A percentile compares a stretch with the other conserved stretches of the same genome.
phyloP scores from a whole-genome alignment of 2,329 filamentous ascomycete genomes.

The Penicillium sp. region DNA sequence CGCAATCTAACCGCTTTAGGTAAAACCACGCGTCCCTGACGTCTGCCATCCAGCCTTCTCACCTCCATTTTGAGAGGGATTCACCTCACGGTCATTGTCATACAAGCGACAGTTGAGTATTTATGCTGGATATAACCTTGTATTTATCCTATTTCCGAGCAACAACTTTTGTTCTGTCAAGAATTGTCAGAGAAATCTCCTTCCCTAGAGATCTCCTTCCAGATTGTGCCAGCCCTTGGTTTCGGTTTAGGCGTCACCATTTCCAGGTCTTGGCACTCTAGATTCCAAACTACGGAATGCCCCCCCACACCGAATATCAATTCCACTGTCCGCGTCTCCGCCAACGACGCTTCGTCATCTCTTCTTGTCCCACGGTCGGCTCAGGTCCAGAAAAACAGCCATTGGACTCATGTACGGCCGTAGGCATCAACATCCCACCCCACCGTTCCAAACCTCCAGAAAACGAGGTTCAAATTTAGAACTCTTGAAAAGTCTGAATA shows the following conservation, averaged over 20 bases:
- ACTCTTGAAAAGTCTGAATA: background rate
- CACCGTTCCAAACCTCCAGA: background rate
- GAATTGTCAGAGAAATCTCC: background rate
- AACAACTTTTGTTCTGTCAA: background rate
- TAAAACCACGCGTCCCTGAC: constrained; percentile 14
- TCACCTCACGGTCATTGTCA: background rate
- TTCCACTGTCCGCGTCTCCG: background rate
- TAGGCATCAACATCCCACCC: constrained; percentile 9
- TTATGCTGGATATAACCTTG: background rate
- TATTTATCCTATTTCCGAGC: background rate
- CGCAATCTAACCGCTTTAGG: background rate
- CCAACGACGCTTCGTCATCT: background rate
- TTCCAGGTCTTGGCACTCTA: constrained; percentile 12
- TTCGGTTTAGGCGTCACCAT: constrained; percentile 18
- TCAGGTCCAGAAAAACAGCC: background rate
- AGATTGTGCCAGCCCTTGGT: background rate
- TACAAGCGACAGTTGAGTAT: background rate
- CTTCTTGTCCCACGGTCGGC: background rate
- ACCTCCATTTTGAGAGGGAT: background rate
- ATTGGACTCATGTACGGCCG: background rate
- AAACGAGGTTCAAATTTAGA: background rate
- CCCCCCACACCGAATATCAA: background rate
- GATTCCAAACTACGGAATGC: background rate
- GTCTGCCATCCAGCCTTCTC: background rate
- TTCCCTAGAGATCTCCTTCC: background rate